Percentiles rank a stretch among this genome's conserved stretches.
These are phyloP conservation scores for Phytophthora kernoviae DNA, from an alignment of 352 stramenopile species.

Conservation along the genomic window DNA sequence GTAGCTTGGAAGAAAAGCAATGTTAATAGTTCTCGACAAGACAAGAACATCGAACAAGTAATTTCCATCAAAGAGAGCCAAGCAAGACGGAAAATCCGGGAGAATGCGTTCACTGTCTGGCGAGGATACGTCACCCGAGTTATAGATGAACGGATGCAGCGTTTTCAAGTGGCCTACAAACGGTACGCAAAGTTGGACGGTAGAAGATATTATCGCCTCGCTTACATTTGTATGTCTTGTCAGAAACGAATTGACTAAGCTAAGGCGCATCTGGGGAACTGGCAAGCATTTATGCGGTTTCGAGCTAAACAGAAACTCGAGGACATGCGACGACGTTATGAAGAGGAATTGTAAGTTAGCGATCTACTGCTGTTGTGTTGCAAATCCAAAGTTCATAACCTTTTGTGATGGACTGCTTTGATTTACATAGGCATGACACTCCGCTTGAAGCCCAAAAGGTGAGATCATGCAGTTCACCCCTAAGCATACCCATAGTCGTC, in stretches of 20 bases:
- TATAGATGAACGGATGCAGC: slow-evolving; percentile 64
- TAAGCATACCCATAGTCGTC: neutral
- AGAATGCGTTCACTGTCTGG: slow-evolving; percentile 64
- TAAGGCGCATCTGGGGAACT: slow-evolving; percentile 52
- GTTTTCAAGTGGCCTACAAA: slow-evolving; percentile 58
- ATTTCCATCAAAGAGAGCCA: slow-evolving; percentile 77
- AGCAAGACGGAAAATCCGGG: slow-evolving; percentile 43
- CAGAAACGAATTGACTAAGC: slow-evolving; percentile 55
- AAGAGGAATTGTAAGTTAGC: slow-evolving; percentile 56
- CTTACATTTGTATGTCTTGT: neutral
- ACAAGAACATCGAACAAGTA: slow-evolving; percentile 60
- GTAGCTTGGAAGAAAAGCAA: slow-evolving; percentile 76
- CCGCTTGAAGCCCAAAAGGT: slow-evolving; percentile 51
- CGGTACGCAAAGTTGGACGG: slow-evolving; percentile 23
- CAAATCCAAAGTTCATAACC: neutral
- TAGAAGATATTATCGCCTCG: neutral
- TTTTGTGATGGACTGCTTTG: neutral
- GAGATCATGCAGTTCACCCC: neutral
- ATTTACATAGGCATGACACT: slow-evolving; percentile 38
- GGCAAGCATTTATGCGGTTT: slow-evolving; percentile 61
- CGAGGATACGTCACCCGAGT: slow-evolving; percentile 54
- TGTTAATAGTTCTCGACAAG: slow-evolving; percentile 41
- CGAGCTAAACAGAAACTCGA: slow-evolving; percentile 56
- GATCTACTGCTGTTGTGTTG: neutral
- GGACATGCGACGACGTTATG: slow-evolving; percentile 55